Conservation (phyloP, 2,329 filamentous ascomycete genomes). For the Dactylellina drechsleri region DNA sequence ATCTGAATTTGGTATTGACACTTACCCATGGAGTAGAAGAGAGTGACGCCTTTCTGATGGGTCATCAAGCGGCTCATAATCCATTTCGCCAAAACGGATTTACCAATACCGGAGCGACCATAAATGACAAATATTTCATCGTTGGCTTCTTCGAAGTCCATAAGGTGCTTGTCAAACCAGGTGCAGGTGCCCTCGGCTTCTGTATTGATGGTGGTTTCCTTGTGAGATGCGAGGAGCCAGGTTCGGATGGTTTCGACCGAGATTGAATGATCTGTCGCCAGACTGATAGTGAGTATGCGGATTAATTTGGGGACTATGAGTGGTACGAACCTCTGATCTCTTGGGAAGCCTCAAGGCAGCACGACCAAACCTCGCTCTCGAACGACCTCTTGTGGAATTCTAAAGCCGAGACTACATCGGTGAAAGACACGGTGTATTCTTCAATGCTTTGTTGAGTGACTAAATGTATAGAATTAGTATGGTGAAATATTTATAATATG, state of each 20-base stretch:
- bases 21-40: slow-evolving; percentile 41
- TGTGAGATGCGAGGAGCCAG: slow-evolving; percentile 31
- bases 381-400: slow-evolving; percentile 18
- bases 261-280: slow-evolving; percentile 13
- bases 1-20: neutral
- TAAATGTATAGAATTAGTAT: slow-evolving; percentile 1
- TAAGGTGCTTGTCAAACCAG: slow-evolving; percentile 39
- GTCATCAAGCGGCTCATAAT: slow-evolving; percentile 24
- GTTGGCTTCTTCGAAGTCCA: slow-evolving; percentile 34
- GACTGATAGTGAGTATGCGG: neutral
- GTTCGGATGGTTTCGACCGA: slow-evolving; percentile 30
- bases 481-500: no score
- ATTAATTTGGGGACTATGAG: neutral
- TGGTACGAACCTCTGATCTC: slow-evolving; percentile 18
- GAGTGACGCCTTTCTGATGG: slow-evolving; percentile 32
- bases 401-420: slow-evolving; percentile 10
- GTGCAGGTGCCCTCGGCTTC: slow-evolving; percentile 34
- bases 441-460: slow-evolving; percentile 26
- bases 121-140: slow-evolving; percentile 38
- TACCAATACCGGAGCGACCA: slow-evolving; percentile 26
- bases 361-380: slow-evolving; percentile 27
- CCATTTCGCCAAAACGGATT: slow-evolving; percentile 38
- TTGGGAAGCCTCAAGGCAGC: slow-evolving; percentile 21
- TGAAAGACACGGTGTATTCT: slow-evolving; percentile 21
- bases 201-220: slow-evolving; percentile 22